Conservation (phyloP, 495 filamentous ascomycete species). For the Annulohypoxylon stygium region DNA sequence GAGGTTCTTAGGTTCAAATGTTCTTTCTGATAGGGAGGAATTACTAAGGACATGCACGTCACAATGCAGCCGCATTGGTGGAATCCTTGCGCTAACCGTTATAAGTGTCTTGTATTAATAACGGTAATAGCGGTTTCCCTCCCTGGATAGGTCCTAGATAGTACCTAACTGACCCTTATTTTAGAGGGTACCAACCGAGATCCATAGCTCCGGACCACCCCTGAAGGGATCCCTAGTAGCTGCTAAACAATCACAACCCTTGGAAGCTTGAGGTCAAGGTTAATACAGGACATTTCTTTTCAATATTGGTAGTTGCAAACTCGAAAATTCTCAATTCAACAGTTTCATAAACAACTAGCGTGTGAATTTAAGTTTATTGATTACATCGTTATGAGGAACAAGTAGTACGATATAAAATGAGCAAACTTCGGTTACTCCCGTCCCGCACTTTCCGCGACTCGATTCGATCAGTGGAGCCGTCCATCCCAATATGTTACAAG, state of each 20-base stretch:
- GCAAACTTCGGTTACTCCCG: slow-evolving; percentile 45
- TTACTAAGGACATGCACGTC: slow-evolving; percentile 42
- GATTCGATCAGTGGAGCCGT: slow-evolving; percentile 24
- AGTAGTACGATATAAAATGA: slow-evolving; percentile 32
- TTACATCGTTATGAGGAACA: slow-evolving; percentile 2
- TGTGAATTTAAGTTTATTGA: slow-evolving; percentile 3
- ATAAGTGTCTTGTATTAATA: slow-evolving; percentile 25
- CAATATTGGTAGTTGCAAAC: not conserved
- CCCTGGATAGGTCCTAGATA: not conserved
- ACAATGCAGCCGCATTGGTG: slow-evolving; percentile 48
- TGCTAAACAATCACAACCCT: too few relatives aligned
- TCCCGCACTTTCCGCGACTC: slow-evolving; percentile 23
- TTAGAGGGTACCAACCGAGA: not conserved
- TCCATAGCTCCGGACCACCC: not conserved
- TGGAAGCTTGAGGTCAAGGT: too few relatives aligned
- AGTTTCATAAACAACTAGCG: not conserved
- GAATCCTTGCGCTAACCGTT: slow-evolving; percentile 24
- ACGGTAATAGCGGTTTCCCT: slow-evolving; percentile 3
- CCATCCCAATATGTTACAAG: slow-evolving; percentile 32
- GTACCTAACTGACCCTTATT: not conserved
- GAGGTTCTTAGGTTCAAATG: slow-evolving; percentile 6
- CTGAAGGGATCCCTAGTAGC: not conserved
- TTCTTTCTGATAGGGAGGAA: slow-evolving; percentile 27
- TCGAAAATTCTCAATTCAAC: not conserved
- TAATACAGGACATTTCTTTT: too few relatives aligned